Evolutionary conservation across 2,329 filamentous ascomycete genomes (phyloP).

Genomic region (Fusarium avenaceum): DNA sequence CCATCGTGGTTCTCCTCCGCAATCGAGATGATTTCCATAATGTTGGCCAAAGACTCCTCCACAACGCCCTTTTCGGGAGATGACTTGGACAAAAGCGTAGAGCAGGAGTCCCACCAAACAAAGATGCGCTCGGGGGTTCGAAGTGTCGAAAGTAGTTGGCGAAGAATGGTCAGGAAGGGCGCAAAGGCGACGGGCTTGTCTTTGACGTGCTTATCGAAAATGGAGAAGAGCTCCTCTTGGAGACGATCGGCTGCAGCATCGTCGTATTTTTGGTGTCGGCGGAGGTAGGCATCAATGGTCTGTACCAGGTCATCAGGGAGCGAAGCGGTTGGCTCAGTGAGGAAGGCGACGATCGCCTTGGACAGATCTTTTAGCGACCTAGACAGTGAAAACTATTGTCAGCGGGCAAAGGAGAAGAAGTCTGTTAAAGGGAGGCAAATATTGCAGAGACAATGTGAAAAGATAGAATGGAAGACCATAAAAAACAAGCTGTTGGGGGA

Average conservation of each 20-base stretch:
- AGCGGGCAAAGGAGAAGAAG: slow-evolving; percentile 23
- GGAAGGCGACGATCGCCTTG: slow-evolving; percentile 67
- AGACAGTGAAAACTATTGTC: slow-evolving; percentile 41
- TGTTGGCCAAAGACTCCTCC: slow-evolving; percentile 73
- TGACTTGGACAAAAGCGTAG: slow-evolving; percentile 60
- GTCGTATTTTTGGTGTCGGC: slow-evolving; percentile 76
- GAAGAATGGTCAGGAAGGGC: slow-evolving; percentile 77
- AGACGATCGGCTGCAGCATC: slow-evolving; percentile 77
- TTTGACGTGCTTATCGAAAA: slow-evolving; percentile 75
- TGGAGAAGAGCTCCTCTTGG: slow-evolving; percentile 77
- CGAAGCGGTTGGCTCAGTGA: slow-evolving; percentile 66
- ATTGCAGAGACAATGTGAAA: slow-evolving; percentile 24
- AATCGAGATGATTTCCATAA: slow-evolving; percentile 74
- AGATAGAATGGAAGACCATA: slow-evolving; percentile 32
- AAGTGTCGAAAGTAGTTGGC: slow-evolving; percentile 73
- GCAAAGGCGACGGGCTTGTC: slow-evolving; percentile 69
- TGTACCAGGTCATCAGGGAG: slow-evolving; percentile 75
- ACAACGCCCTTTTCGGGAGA: slow-evolving; percentile 74
- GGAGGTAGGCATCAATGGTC: slow-evolving; percentile 75
- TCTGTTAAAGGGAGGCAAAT: slow-evolving; percentile 22
- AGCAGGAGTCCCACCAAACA: slow-evolving; percentile 77
- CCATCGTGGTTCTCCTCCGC: slow-evolving; percentile 69
- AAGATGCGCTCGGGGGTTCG: slow-evolving; percentile 72
- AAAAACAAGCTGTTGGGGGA: slow-evolving; percentile 29
- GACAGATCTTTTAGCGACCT: slow-evolving; percentile 73